Evolutionary conservation across 2,329 filamentous ascomycete genomes (phyloP).

Genomic region (Rhynchosporium graminicola): DNA sequence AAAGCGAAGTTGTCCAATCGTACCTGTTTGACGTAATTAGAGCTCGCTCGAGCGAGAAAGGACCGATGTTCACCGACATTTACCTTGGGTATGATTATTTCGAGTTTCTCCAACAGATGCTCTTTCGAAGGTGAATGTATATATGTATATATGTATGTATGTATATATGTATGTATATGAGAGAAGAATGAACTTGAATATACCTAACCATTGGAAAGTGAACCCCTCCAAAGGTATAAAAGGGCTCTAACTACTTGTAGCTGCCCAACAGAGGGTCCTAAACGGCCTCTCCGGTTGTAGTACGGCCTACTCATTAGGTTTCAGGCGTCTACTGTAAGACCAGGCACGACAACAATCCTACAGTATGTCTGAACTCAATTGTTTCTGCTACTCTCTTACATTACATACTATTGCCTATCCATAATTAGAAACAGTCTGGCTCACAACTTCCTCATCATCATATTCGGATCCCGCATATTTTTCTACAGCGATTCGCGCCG

Average conservation of each 20-base stretch:
- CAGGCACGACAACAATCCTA: not conserved
- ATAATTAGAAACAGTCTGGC: too few relatives aligned
- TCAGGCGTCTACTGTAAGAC: not conserved
- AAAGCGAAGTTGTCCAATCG: conserved; percentile 1
- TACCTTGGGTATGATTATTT: not conserved
- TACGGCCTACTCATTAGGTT: conserved; percentile 3
- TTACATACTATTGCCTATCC: too few relatives aligned
- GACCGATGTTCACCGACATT: conserved; percentile 1
- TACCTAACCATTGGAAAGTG: not conserved
- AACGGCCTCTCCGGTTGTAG: not conserved
- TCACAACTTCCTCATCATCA: too few relatives aligned
- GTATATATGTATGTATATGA: too few relatives aligned
- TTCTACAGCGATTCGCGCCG: too few relatives aligned
- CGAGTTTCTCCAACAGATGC: too few relatives aligned
- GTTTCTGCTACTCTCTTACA: too few relatives aligned
- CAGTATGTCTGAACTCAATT: not conserved
- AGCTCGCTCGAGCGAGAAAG: not conserved
- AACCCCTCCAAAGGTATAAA: conserved; percentile 9
- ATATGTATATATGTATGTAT: too few relatives aligned
- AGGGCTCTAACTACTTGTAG: not conserved
- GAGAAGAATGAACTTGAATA: too few relatives aligned
- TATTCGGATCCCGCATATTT: too few relatives aligned
- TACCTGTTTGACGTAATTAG: conserved; percentile 12
- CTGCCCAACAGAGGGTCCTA: conserved; percentile 1
- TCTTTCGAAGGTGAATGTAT: too few relatives aligned